Evolutionary conservation across 306 rosid genomes (phyloP), one percentile per base, ranked within the genome.

Genomic region (Luffa acutangula): DNA sequence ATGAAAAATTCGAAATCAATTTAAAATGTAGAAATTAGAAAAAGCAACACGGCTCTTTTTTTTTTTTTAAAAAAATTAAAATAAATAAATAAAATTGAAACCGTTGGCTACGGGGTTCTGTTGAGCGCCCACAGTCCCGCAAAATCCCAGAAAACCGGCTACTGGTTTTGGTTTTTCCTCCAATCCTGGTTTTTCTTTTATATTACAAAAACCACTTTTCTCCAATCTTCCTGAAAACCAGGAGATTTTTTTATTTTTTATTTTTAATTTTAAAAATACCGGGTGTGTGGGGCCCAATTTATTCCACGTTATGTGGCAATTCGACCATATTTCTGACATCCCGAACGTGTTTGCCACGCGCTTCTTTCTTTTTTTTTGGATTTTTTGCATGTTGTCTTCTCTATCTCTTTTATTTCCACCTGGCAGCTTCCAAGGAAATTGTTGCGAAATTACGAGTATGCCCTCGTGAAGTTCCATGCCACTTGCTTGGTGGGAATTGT

Each of bases 241-340:
- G 98, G 98, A 94, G 92, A 85, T 65, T 82, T 80, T 60, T 59
- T 10, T 54, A 13, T 12, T 41, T 51, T 52, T 8, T 5, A 12
- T 13, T 12, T 21, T 45, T 20, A 21, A 0, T 76, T 13, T 34
- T 69, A 57, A 62, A 79, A 71, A 18, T 7, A 70, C 15, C 5
- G 36, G 33, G 36, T 81, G 78, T 2, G 80, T 74, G 81, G 90
- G 84, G 20, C 85, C 89, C 81, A 3, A 25, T 46, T 48, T 13
- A 18, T n/a, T 75, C 84, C 80, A 67, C 57, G 84, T 78, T 84
- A 91, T 91, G 98, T 91, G 98, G 98, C 97, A 93, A 88, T 86
- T 85, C 97, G 98, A 88, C 84, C 92, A 83, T 87, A 82, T 81
- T 59, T 71, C 91, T 89, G 84, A 79, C 87, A 83, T 75, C 75